Evolutionary conservation across 768 basidiomycete genomes (phyloP).

Genomic region (Paxillus involutus): DNA sequence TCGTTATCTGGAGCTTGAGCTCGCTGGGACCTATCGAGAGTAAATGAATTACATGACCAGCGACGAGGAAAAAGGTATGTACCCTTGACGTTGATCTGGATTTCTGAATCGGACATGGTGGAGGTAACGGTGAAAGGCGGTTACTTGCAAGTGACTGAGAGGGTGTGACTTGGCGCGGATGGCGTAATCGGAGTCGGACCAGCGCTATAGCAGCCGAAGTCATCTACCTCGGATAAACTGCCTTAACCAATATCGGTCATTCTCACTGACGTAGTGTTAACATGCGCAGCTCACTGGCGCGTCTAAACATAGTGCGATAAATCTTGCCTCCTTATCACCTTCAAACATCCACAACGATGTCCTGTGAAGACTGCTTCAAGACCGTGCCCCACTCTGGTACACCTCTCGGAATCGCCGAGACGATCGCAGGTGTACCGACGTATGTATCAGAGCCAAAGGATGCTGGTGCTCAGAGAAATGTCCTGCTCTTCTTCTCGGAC

Average conservation of each 20-base stretch:
- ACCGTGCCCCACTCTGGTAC: conserved; percentile 53
- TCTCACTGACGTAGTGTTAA: no score
- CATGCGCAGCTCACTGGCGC: background rate
- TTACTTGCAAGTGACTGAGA: background rate
- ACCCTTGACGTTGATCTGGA: conserved; percentile 75
- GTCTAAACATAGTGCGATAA: background rate
- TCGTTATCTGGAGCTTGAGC: conserved; percentile 87
- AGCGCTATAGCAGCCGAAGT: background rate
- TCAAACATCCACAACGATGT: conserved; percentile 31
- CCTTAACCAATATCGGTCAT: no score
- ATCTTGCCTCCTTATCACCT: background rate
- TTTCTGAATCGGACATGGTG: conserved; percentile 59
- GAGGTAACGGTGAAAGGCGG: conserved; percentile 9
- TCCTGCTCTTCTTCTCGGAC: conserved; percentile 60
- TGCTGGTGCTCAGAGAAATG: conserved; percentile 32
- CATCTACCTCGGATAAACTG: background rate
- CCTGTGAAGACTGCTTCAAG: conserved; percentile 53
- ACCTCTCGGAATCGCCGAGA: conserved; percentile 37
- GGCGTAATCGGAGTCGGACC: no score
- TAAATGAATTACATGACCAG: background rate
- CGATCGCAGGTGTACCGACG: conserved; percentile 42
- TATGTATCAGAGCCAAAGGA: conserved; percentile 51
- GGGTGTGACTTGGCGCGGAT: background rate
- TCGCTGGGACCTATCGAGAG: conserved; percentile 72
- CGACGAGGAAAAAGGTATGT: background rate